These are phyloP conservation scores for Crithidia acanthocephali DNA, from an alignment of 208 protist genomes.

Conservation along the genomic window DNA sequence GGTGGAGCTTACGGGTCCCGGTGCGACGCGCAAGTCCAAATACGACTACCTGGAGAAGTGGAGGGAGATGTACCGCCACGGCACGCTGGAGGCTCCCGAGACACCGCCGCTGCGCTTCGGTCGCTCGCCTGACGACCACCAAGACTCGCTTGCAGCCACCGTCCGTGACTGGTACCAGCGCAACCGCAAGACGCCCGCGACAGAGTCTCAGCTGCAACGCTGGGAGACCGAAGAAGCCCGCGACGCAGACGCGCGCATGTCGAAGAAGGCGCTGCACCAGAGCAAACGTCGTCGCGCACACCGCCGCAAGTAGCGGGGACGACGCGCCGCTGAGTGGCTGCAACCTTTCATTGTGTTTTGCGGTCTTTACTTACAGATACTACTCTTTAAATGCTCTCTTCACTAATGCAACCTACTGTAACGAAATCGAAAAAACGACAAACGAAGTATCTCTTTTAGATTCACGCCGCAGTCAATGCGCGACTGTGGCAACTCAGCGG, in stretches of 20 bases:
- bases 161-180: conserved; percentile 81
- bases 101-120: conserved; percentile 73
- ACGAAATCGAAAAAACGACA: not conserved
- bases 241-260: conserved; percentile 33
- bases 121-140: conserved; percentile 72
- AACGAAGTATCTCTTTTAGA: too few relatives aligned
- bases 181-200: conserved; percentile 61
- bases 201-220: conserved; percentile 39
- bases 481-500: too few relatives aligned
- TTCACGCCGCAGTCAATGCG: too few relatives aligned
- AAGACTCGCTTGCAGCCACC: conserved; percentile 65
- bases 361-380: conserved; percentile 14
- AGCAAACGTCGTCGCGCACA: conserved; percentile 24
- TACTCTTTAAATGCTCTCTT: not conserved
- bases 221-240: conserved; percentile 54
- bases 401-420: not conserved
- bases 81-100: conserved; percentile 87
- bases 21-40: conserved; percentile 77
- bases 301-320: conserved; percentile 7
- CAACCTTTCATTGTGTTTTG: conserved; percentile 1
- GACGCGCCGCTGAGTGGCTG: not conserved
- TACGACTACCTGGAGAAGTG: conserved; percentile 92
- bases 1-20: conserved; percentile 54
- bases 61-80: conserved; percentile 92
- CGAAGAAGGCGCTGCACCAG: conserved; percentile 52